Percentiles rank a stretch among this genome's conserved stretches.
Evolutionary conservation across 441 rosid genomes (phyloP).

Genomic region (Eutrema salsugineum): DNA sequence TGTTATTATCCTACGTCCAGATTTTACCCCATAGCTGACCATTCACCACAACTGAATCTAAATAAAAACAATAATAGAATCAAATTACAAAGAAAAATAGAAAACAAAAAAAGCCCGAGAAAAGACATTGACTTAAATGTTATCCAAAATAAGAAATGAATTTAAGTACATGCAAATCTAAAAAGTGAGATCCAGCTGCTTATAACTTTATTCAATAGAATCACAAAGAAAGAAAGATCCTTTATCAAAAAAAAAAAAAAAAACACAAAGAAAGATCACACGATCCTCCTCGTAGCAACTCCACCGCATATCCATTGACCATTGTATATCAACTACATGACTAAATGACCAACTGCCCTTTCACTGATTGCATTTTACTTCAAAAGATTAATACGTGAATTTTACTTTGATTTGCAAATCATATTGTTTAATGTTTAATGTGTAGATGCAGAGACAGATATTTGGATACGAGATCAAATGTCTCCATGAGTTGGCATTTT

Average conservation of each 20-base stretch:
- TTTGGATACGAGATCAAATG: not conserved
- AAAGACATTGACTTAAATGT: not conserved
- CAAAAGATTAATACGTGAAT: too few relatives aligned
- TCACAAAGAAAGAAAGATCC: constrained; percentile 16
- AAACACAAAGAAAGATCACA: too few relatives aligned
- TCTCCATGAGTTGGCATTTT: constrained; percentile 12
- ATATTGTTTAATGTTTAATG: not conserved
- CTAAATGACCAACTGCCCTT: not conserved
- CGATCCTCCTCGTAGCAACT: constrained; percentile 17
- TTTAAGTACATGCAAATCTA: not conserved
- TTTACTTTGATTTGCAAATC: not conserved
- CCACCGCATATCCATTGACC: constrained; percentile 15
- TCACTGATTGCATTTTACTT: not conserved
- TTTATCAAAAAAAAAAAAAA: too few relatives aligned
- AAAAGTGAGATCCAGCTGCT: constrained; percentile 15
- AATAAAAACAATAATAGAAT: not conserved
- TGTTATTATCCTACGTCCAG: not conserved
- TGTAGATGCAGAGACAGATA: not conserved
- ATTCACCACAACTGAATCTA: not conserved
- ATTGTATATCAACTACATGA: not conserved
- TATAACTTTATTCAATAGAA: not conserved
- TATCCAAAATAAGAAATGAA: not conserved
- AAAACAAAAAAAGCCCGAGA: not conserved
- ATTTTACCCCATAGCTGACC: constrained; percentile 11
- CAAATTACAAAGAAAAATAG: not conserved